Evolutionary conservation across 2,329 filamentous ascomycete species (phyloP).

Genomic region (Talaromyces funiculosus): DNA sequence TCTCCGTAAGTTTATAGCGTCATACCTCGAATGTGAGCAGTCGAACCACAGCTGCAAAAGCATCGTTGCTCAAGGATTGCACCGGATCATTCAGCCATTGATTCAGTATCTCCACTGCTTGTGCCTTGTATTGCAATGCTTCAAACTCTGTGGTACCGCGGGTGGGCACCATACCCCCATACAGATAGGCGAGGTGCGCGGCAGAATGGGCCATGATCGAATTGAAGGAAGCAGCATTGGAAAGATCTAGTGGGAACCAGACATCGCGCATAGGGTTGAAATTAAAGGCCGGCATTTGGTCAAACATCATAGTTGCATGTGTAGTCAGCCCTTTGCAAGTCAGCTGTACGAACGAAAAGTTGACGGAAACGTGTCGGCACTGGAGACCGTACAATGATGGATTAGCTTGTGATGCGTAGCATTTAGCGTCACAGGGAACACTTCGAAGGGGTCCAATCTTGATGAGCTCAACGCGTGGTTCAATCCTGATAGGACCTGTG

Average conservation of each 20-base stretch:
- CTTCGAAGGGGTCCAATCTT: conserved; percentile 33
- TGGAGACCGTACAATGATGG: conserved; percentile 29
- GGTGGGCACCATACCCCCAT: conserved; percentile 22
- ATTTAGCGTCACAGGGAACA: conserved; percentile 30
- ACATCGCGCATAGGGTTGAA: conserved; percentile 40
- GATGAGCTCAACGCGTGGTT: conserved; percentile 24
- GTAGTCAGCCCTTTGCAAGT: conserved; percentile 24
- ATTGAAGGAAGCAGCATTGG: conserved; percentile 39
- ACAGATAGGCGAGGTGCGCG: conserved; percentile 33
- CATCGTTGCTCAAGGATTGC: conserved; percentile 32
- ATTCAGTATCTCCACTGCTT: conserved; percentile 5
- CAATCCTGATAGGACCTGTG: conserved; percentile 21
- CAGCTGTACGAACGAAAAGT: not conserved
- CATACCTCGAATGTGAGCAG: conserved; percentile 31
- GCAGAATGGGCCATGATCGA: conserved; percentile 40
- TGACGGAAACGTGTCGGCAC: not conserved
- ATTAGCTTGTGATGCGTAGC: conserved; percentile 32
- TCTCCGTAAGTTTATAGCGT: not conserved
- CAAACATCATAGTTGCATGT: conserved; percentile 31
- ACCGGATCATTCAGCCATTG: conserved; percentile 5
- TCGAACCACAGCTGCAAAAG: conserved; percentile 28
- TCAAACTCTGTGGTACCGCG: conserved; percentile 3
- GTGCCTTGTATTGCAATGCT: conserved; percentile 9
- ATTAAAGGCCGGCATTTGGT: conserved; percentile 18
- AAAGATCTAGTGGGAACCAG: conserved; percentile 37